Evolutionary conservation across 208 protist genomes (phyloP).

Genomic region (Trypanosoma brucei): DNA sequence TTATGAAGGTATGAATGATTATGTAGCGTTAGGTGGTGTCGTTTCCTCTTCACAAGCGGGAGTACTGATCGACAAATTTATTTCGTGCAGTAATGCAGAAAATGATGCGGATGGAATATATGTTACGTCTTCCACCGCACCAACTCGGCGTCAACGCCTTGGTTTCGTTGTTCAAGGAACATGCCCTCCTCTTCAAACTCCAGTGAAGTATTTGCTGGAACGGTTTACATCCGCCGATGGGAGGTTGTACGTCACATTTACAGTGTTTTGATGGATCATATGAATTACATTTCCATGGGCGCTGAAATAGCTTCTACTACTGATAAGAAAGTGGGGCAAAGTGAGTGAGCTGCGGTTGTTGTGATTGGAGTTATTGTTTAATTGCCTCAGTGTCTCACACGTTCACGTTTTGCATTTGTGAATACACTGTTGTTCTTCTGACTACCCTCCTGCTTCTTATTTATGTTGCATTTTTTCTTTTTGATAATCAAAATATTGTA

Average conservation of each 20-base stretch:
- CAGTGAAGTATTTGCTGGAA: constrained; percentile 50
- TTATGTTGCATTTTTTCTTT: too few relatives aligned
- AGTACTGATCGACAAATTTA: constrained; percentile 19
- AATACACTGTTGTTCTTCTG: background rate
- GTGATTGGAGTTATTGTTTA: too few relatives aligned
- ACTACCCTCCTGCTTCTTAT: background rate
- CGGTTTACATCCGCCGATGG: constrained; percentile 56
- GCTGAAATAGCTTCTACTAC: too few relatives aligned
- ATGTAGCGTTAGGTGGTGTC: background rate
- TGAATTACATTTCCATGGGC: too few relatives aligned
- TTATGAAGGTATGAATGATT: constrained; percentile 13
- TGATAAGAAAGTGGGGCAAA: too few relatives aligned
- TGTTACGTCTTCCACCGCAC: constrained; percentile 3
- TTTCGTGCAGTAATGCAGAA: constrained; percentile 9
- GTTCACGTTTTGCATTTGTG: background rate
- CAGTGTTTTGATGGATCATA: constrained; percentile 10
- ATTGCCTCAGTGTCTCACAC: background rate
- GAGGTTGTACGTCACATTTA: constrained; percentile 50
- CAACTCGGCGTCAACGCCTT: constrained; percentile 20
- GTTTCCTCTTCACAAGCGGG: background rate
- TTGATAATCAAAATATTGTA: too few relatives aligned
- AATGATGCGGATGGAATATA: background rate
- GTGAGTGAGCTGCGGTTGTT: too few relatives aligned
- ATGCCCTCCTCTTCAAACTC: constrained; percentile 42
- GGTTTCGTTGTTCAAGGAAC: constrained; percentile 58